These are phyloP conservation scores for Podila verticillata DNA, from an alignment of 192 early-diverging fungal species.

Conservation along the genomic window DNA sequence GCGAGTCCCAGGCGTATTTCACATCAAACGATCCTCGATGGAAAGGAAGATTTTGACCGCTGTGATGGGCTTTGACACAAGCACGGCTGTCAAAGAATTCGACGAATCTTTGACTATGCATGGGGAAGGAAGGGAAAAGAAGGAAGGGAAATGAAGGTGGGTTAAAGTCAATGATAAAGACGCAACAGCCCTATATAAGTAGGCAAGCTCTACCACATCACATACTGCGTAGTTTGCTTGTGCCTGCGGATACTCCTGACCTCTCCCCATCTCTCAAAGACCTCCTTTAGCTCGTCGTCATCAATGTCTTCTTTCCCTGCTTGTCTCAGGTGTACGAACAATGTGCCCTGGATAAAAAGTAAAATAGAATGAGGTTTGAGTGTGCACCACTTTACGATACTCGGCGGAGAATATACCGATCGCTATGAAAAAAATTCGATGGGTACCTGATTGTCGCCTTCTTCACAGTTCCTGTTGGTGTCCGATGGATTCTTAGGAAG, in stretches of 20 bases:
- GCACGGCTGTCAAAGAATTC: slow-evolving; percentile 56
- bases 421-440: no score
- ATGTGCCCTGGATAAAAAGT: slow-evolving; percentile 51
- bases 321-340: slow-evolving; percentile 49
- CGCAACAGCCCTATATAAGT: background rate
- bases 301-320: slow-evolving; percentile 38
- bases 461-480: background rate
- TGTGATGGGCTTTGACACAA: slow-evolving; percentile 27
- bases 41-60: background rate
- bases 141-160: background rate
- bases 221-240: slow-evolving; percentile 10
- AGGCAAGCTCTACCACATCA: background rate
- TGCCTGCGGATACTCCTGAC: slow-evolving; percentile 52
- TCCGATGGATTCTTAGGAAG: background rate
- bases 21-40: background rate
- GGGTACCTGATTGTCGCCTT: background rate
- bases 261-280: slow-evolving; percentile 53
- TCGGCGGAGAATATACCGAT: background rate
- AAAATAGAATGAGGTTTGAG: background rate
- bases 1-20: background rate
- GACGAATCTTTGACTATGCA: slow-evolving; percentile 49
- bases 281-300: slow-evolving; percentile 34
- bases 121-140: background rate
- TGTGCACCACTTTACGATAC: background rate
- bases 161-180: background rate